These are phyloP conservation scores for Boeremia exigua DNA, from an alignment of 2,329 filamentous ascomycete genomes.

Conservation along the genomic window DNA sequence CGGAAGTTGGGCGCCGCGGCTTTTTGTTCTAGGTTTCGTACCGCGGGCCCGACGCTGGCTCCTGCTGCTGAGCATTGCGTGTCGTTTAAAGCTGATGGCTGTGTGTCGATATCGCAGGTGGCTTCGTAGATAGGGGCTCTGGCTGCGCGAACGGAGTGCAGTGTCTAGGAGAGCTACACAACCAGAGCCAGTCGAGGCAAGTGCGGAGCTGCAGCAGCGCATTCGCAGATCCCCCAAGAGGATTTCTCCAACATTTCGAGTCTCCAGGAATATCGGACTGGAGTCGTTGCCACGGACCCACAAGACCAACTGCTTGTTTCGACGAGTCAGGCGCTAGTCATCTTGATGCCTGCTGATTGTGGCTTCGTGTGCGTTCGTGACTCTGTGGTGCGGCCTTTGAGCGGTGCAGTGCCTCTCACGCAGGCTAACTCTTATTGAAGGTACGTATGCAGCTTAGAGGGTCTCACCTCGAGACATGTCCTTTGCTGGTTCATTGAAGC, in stretches of 20 bases:
- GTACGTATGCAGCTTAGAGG: background rate
- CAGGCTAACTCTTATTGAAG: background rate
- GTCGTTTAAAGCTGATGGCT: slow-evolving; percentile 9
- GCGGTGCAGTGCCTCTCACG: background rate
- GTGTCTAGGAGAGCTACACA: background rate
- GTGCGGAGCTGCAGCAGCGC: background rate
- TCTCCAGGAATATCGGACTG: slow-evolving; percentile 10
- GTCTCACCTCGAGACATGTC: background rate
- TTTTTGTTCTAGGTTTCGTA: slow-evolving; percentile 10
- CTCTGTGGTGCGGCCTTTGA: background rate
- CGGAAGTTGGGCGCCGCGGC: slow-evolving; percentile 16
- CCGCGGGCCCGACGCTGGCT: slow-evolving; percentile 12
- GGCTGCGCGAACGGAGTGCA: background rate
- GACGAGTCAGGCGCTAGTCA: slow-evolving; percentile 11
- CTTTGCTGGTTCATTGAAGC: slow-evolving; percentile 11
- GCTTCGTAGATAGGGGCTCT: background rate
- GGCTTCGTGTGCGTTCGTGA: slow-evolving; percentile 1
- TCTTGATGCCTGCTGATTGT: slow-evolving; percentile 9
- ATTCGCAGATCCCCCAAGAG: slow-evolving; percentile 11
- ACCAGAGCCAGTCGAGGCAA: background rate
- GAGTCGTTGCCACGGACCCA: slow-evolving; percentile 18
- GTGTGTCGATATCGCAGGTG: background rate
- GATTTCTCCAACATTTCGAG: slow-evolving; percentile 12
- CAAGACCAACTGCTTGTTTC: slow-evolving; percentile 5
- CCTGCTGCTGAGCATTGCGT: slow-evolving; percentile 6